phyloP scores from a whole-genome alignment of 106 monocot species.

The Dendrobium huoshanense region DNA sequence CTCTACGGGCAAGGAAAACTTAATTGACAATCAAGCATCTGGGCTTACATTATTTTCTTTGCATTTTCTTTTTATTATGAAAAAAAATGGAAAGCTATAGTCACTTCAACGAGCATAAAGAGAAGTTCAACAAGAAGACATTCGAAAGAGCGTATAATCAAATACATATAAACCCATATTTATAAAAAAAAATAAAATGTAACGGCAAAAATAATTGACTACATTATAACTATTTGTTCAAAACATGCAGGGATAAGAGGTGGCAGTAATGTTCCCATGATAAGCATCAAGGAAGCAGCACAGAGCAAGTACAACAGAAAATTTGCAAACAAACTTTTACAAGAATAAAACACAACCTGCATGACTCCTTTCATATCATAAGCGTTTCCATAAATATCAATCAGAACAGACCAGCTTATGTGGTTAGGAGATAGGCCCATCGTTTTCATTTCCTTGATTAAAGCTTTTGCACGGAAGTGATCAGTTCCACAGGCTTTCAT shows the following conservation, averaged over 20 bases:
- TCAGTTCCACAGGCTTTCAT: conserved; percentile 96
- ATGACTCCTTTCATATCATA: conserved; percentile 61
- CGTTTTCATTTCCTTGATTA: conserved; percentile 80
- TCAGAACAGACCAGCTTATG: conserved; percentile 82
- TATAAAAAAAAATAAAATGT: not conserved
- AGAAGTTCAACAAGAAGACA: no score
- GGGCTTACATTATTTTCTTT: no score
- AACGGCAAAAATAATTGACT: not conserved
- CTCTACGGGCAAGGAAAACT: no score
- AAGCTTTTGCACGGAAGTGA: conserved; percentile 51
- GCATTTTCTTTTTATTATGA: no score
- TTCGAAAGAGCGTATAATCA: no score
- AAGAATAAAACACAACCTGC: conserved; percentile 45
- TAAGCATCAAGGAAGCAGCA: not conserved
- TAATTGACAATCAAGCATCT: no score
- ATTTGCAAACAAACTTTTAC: not conserved
- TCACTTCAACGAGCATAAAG: no score
- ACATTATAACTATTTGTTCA: not conserved
- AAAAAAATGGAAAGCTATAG: no score
- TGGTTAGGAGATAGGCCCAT: conserved; percentile 64
- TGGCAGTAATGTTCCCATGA: not conserved
- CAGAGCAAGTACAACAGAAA: not conserved
- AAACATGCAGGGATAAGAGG: not conserved
- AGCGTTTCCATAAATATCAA: conserved; percentile 73
- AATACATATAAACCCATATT: not conserved